These are phyloP conservation scores for Coniophora puteana DNA, from an alignment of 1,284 basidiomycete genomes.

Conservation along the genomic window DNA sequence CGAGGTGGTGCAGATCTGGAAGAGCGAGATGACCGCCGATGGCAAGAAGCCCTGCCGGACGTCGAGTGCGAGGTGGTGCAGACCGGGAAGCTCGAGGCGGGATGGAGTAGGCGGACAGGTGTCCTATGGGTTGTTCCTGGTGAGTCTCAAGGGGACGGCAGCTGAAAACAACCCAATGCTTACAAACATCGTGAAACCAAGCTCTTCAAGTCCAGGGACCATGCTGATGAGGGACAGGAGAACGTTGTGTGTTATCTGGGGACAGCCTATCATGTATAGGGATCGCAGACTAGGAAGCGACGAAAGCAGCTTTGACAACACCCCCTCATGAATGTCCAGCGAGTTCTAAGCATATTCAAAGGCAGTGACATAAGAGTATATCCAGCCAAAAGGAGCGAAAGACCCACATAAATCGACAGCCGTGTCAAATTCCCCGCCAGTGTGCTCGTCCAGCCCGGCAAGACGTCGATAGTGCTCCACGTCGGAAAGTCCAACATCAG, in stretches of 20 bases:
- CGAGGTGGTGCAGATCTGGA: constrained; percentile 34
- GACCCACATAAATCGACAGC: constrained; percentile 55
- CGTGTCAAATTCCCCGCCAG: constrained; percentile 41
- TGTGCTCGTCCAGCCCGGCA: constrained; percentile 51
- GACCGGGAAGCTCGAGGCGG: constrained; percentile 35
- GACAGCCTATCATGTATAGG: constrained; percentile 58
- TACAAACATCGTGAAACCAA: constrained; percentile 58
- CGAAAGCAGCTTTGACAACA: constrained; percentile 44
- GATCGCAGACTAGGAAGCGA: constrained; percentile 49
- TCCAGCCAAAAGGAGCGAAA: background rate
- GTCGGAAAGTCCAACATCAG: constrained; percentile 56
- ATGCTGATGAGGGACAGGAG: constrained; percentile 43
- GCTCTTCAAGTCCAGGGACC: constrained; percentile 50
- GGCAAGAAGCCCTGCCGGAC: constrained; percentile 33
- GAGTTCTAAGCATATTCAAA: constrained; percentile 40
- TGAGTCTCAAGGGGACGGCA: constrained; percentile 1
- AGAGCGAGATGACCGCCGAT: constrained; percentile 33
- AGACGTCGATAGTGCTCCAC: constrained; percentile 52
- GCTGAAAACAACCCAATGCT: constrained; percentile 14
- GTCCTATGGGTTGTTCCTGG: constrained; percentile 34
- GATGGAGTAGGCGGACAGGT: constrained; percentile 24
- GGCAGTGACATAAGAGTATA: constrained; percentile 5
- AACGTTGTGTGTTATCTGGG: constrained; percentile 45
- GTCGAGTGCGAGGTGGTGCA: constrained; percentile 55
- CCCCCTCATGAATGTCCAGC: constrained; percentile 45